Evolutionary conservation across 768 basidiomycete genomes (phyloP).

Genomic region (Hirschioporus abietinus): DNA sequence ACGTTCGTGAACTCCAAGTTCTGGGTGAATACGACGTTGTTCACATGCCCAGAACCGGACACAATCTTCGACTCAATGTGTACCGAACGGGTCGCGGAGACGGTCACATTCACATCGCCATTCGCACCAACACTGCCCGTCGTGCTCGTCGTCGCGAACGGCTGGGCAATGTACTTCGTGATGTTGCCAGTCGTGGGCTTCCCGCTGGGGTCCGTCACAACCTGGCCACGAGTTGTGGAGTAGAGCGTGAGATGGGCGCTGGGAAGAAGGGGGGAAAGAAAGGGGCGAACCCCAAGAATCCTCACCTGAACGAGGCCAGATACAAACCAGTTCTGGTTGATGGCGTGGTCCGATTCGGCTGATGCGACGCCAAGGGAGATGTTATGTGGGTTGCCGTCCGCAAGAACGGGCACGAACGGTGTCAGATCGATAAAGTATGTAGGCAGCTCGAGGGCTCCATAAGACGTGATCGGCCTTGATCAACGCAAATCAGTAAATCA

Average conservation of each 20-base stretch:
- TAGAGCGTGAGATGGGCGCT: constrained; percentile 1
- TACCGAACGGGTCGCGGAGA: constrained; percentile 52
- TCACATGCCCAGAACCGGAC: constrained; percentile 54
- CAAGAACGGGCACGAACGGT: constrained; percentile 66
- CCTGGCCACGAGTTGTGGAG: constrained; percentile 18
- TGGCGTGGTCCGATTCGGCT: constrained; percentile 57
- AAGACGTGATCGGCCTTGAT: constrained; percentile 64
- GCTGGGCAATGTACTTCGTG: constrained; percentile 48
- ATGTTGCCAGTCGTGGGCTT: constrained; percentile 67
- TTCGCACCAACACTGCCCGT: constrained; percentile 35
- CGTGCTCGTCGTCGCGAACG: constrained; percentile 48
- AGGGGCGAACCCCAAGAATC: not conserved
- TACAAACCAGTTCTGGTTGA: constrained; percentile 74
- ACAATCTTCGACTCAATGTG: constrained; percentile 57
- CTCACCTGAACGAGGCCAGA: constrained; percentile 54
- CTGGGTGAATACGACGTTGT: constrained; percentile 57
- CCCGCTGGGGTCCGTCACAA: constrained; percentile 57
- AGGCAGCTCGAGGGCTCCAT: constrained; percentile 71
- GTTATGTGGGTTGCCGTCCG: constrained; percentile 63
- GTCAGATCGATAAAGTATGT: constrained; percentile 76
- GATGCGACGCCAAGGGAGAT: constrained; percentile 72
- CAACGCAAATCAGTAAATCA: constrained; percentile 4
- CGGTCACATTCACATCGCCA: constrained; percentile 54
- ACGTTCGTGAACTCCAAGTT: constrained; percentile 53
- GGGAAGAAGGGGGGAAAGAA: not conserved